A percentile compares a stretch with the other conserved stretches of the same genome.
These are phyloP conservation scores for Lojkania enalia DNA, from an alignment of 2,329 filamentous ascomycete genomes.

Conservation along the genomic window DNA sequence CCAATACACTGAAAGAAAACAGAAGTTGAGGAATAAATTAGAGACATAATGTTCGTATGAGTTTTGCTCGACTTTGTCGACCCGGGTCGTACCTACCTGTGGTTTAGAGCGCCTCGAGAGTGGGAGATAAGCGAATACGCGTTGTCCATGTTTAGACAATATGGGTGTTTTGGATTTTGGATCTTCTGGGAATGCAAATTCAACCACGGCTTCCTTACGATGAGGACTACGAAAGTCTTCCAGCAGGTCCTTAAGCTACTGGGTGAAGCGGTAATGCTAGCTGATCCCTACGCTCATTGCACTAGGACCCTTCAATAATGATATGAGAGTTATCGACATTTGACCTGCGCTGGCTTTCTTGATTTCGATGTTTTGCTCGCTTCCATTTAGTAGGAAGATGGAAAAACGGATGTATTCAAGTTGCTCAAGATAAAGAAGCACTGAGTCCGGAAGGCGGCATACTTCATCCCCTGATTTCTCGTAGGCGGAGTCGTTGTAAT, in stretches of 20 bases:
- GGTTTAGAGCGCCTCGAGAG: slow-evolving; percentile 16
- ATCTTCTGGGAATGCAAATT: slow-evolving; percentile 29
- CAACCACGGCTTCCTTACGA: slow-evolving; percentile 9
- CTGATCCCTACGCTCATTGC: too few relatives aligned
- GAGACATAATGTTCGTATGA: too few relatives aligned
- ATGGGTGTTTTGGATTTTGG: slow-evolving; percentile 16
- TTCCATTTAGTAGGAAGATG: neutral
- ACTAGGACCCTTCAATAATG: too few relatives aligned
- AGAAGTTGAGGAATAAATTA: neutral
- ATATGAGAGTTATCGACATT: too few relatives aligned
- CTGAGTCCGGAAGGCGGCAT: neutral
- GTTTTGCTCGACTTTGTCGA: too few relatives aligned
- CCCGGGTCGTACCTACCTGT: slow-evolving; percentile 27
- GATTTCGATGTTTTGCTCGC: neutral
- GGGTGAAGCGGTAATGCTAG: slow-evolving; percentile 7
- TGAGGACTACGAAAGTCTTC: slow-evolving; percentile 13
- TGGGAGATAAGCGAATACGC: slow-evolving; percentile 27
- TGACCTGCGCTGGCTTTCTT: too few relatives aligned
- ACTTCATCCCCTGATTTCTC: neutral
- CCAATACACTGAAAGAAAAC: neutral
- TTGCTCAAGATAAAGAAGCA: neutral
- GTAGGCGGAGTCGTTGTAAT: neutral
- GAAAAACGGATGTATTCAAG: neutral
- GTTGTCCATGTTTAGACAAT: slow-evolving; percentile 15
- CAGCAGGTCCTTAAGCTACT: slow-evolving; percentile 12